These are phyloP conservation scores for Cladosporium sphaerospermum DNA, from an alignment of 2,329 filamentous ascomycete species.

Conservation along the genomic window DNA sequence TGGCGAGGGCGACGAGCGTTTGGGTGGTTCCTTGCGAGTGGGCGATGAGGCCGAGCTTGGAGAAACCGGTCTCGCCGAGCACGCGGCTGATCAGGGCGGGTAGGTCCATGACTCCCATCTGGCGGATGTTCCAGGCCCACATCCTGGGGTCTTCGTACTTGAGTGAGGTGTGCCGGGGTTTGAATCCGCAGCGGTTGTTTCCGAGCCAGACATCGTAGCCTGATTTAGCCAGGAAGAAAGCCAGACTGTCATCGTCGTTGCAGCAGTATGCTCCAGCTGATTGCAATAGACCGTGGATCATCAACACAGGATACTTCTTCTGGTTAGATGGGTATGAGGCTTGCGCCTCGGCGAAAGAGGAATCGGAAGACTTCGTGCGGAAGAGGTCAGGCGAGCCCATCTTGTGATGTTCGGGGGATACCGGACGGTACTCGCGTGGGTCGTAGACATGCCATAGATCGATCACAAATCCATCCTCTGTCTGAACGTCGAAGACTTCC, in stretches of 20 bases:
- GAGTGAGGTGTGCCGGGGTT: slow-evolving; percentile 67
- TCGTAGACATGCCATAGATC: slow-evolving; percentile 86
- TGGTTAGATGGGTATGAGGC: slow-evolving; percentile 28
- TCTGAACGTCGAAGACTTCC: slow-evolving; percentile 77
- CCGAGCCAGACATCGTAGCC: slow-evolving; percentile 95
- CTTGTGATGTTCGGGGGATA: slow-evolving; percentile 40
- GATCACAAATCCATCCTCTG: slow-evolving; percentile 89
- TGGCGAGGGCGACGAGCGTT: slow-evolving; percentile 79
- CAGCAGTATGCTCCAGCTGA: slow-evolving; percentile 82
- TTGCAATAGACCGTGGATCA: slow-evolving; percentile 85
- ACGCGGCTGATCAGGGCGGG: slow-evolving; percentile 75
- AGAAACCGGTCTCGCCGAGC: slow-evolving; percentile 72
- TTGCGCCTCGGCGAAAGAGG: slow-evolving; percentile 29
- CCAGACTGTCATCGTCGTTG: slow-evolving; percentile 82
- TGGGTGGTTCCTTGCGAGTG: slow-evolving; percentile 91
- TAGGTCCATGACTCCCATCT: slow-evolving; percentile 88
- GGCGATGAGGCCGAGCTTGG: slow-evolving; percentile 73
- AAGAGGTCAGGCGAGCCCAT: slow-evolving; percentile 60
- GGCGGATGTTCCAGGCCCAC: slow-evolving; percentile 95
- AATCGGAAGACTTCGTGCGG: slow-evolving; percentile 16
- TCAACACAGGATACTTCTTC: slow-evolving; percentile 71
- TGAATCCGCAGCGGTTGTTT: slow-evolving; percentile 84
- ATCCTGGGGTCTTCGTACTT: slow-evolving; percentile 73
- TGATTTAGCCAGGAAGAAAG: slow-evolving; percentile 85
- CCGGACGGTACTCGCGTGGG: slow-evolving; percentile 60